phyloP scores from a whole-genome alignment of 768 basidiomycete genomes.

The Leccinum ochraceum region DNA sequence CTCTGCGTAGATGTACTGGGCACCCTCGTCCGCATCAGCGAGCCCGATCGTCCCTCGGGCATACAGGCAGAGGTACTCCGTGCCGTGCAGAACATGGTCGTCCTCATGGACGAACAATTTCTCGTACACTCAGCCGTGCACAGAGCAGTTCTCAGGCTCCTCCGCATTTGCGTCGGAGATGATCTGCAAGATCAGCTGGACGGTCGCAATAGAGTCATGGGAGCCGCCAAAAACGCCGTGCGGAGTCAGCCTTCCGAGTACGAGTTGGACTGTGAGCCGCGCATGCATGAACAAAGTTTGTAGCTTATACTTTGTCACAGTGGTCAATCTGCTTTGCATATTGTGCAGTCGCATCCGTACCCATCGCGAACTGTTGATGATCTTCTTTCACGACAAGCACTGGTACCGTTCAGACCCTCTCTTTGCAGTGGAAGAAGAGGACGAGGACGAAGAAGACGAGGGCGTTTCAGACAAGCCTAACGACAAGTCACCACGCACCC shows the following conservation, averaged over 20 bases:
- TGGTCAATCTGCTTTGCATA: constrained; percentile 91
- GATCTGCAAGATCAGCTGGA: constrained; percentile 88
- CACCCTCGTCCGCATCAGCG: constrained; percentile 82
- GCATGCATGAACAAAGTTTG: background rate
- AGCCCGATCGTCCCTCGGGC: constrained; percentile 83
- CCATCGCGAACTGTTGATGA: constrained; percentile 87
- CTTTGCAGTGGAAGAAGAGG: constrained; percentile 75
- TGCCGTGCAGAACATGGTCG: constrained; percentile 87
- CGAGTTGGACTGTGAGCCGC: constrained; percentile 76
- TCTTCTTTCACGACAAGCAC: constrained; percentile 95
- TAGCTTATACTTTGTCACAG: constrained; percentile 39
- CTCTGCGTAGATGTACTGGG: constrained; percentile 68
- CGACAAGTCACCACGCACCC: constrained; percentile 24
- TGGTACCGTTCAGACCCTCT: constrained; percentile 80
- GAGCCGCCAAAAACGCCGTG: constrained; percentile 74
- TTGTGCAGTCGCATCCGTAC: constrained; percentile 91
- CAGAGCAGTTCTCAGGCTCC: constrained; percentile 79
- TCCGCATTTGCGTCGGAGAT: constrained; percentile 89
- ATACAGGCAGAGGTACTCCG: constrained; percentile 88
- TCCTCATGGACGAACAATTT: constrained; percentile 90
- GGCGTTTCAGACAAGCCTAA: constrained; percentile 10
- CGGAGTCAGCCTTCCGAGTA: constrained; percentile 82
- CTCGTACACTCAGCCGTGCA: constrained; percentile 91
- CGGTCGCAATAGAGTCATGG: constrained; percentile 73
- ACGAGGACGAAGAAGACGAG: constrained; percentile 58